A percentile compares a stretch with the other conserved stretches of the same genome.
Conservation (phyloP, 2,329 filamentous ascomycete species). For the Claviceps quebecensis region DNA sequence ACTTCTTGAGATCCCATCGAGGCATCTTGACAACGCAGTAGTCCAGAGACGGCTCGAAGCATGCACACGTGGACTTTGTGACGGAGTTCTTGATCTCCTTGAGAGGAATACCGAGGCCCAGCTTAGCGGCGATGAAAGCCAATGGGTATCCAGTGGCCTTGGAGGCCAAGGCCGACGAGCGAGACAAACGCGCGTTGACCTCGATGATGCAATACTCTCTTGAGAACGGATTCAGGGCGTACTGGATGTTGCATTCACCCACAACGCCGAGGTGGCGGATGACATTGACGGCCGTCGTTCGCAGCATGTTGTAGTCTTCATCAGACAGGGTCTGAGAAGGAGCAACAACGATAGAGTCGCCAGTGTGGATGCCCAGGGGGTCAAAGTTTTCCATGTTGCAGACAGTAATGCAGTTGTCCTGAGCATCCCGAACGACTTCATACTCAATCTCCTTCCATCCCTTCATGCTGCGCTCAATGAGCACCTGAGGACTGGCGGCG, state of each 20-base stretch:
- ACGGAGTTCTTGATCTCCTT: conserved; percentile 96
- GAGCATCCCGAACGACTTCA: conserved; percentile 87
- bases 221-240: conserved; percentile 89
- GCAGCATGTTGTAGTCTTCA: conserved; percentile 98
- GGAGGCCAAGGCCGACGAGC: conserved; percentile 88
- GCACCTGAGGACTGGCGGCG: conserved; percentile 84
- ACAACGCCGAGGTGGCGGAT: conserved; percentile 95
- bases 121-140: conserved; percentile 91
- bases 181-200: conserved; percentile 89
- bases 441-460: conserved; percentile 99
- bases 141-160: conserved; percentile 95
- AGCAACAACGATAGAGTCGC: conserved; percentile 95
- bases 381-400: conserved; percentile 99
- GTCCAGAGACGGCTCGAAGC: conserved; percentile 95
- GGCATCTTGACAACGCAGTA: conserved; percentile 99
- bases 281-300: conserved; percentile 91
- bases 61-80: conserved; percentile 88
- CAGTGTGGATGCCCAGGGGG: conserved; percentile 92
- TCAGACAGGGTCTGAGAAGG: conserved; percentile 94
- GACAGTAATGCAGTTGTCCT: conserved; percentile 97
- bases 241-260: conserved; percentile 98
- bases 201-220: conserved; percentile 98
- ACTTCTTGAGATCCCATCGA: conserved; percentile 97
- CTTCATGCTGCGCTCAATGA: conserved; percentile 98
- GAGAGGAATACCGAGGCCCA: conserved; percentile 84